These are phyloP conservation scores for Dimocarpus longan DNA, from an alignment of 345 rosid species.

Conservation along the genomic window DNA sequence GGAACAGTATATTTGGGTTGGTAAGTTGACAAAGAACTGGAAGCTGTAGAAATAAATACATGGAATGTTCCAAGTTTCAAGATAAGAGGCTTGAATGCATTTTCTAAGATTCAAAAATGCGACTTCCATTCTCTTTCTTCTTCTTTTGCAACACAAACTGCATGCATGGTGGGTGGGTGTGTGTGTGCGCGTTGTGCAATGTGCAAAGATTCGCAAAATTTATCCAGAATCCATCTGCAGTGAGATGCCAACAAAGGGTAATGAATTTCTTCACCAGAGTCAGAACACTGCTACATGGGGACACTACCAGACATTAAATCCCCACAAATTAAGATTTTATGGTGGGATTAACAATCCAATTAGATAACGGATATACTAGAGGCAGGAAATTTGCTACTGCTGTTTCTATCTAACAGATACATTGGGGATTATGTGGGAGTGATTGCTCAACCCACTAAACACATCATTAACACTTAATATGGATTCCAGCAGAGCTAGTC, in stretches of 20 bases:
- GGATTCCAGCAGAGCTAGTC: conserved; percentile 24
- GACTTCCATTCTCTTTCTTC: conserved; percentile 31
- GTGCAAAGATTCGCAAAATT: conserved; percentile 30
- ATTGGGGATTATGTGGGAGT: conserved; percentile 11
- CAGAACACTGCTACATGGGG: neutral
- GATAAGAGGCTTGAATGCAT: conserved; percentile 16
- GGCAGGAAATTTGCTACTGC: neutral
- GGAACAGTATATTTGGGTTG: conserved; percentile 1
- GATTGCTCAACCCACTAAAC: conserved; percentile 21
- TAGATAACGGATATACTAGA: neutral
- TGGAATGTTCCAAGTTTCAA: conserved; percentile 14
- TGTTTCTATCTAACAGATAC: conserved; percentile 3
- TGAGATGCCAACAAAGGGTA: neutral
- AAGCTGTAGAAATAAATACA: neutral
- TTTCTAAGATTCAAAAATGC: conserved; percentile 25
- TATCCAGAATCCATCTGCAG: conserved; percentile 30
- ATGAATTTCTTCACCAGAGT: no score
- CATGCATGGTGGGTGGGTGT: conserved; percentile 27
- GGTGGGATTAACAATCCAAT: neutral
- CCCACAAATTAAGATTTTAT: neutral
- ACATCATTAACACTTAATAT: conserved; percentile 10
- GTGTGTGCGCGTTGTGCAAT: neutral
- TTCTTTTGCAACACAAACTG: conserved; percentile 33
- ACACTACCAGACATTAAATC: neutral
- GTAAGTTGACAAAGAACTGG: conserved; percentile 9